These are phyloP conservation scores for Novymonas esmeraldas DNA, from an alignment of 208 protist species.

Conservation along the genomic window DNA sequence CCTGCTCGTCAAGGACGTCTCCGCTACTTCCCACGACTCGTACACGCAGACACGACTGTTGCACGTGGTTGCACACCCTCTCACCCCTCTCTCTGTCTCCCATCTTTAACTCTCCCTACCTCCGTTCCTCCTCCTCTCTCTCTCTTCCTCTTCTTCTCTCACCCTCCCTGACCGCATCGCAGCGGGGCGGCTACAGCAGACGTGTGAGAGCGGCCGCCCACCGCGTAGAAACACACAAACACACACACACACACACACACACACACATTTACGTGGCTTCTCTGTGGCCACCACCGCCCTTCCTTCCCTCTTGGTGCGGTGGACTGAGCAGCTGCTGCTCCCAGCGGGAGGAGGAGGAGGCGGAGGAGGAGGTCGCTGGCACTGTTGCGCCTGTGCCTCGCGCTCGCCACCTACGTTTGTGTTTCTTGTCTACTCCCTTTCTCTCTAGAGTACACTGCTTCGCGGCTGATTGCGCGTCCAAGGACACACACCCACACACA, in stretches of 20 bases:
- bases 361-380: no score
- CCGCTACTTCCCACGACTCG: not conserved
- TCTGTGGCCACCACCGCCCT: not conserved
- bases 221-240: not conserved
- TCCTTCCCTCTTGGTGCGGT: not conserved
- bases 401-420: no score
- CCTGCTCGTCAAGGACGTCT: not conserved
- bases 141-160: slow-evolving; percentile 4
- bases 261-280: not conserved
- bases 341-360: no score
- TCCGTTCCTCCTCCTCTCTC: slow-evolving; percentile 6
- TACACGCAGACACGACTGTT: not conserved
- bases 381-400: no score
- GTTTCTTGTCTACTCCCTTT: no score
- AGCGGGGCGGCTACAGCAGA: not conserved
- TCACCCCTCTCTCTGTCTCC: slow-evolving; percentile 1
- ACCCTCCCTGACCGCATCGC: no score
- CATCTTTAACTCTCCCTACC: not conserved
- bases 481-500: no score
- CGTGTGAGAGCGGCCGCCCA: not conserved
- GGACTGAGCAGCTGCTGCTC: not conserved
- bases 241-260: not conserved
- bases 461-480: no score
- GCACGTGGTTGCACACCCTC: not conserved
- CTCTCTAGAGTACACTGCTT: no score